Base-by-base conservation (phyloP, 768 basidiomycete species). In the Ramaria sp. region DNA sequence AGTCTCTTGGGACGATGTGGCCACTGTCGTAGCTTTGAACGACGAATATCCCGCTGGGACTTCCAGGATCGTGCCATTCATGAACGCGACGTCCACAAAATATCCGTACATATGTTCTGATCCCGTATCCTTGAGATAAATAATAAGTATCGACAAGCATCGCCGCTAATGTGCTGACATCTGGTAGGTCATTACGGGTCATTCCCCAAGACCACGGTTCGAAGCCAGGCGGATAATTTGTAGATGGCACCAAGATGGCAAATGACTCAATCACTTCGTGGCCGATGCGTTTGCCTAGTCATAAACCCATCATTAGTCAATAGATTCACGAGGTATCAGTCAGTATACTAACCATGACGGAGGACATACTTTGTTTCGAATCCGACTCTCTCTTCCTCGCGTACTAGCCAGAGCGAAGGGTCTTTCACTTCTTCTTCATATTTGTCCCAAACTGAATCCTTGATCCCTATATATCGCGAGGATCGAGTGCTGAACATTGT, bases 191-290 rank as follows among this genome's bases (percentile, higher is more conserved):
- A 43, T 19, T 19, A 43, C 13, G 2, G n/a, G 5, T 7, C 11
- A 17, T n/a, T n/a, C 2, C 2, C 42, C n/a, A 42, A 2, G 19
- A 38, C 4, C 1, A 2, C 15, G 12, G 3, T 13, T 53, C 4
- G 33, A 38, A 24, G 51, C 12, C 31, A 7, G 51, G 51, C 13
- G 51, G 51, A 20, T 53, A 53, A 12, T 3, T 20, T 17, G 51
- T 53, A 10, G 51, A 38, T 34, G 51, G 51, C 2, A 53, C 51
- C 7, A 53, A n/a, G 39, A 53, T 22, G 13, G 51, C 51, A 53
- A 53, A 53, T 22, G 33, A 17, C 7, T 33, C 22, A 15, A 42
- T 5, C 13, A 53, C 51, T 39, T 42, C 51, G 13, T 39, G 51
- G 3, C 31, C 11, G 30, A 39, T 20, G 1, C 2, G 22, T 33